Percentiles rank a stretch among this genome's conserved stretches.
phyloP scores from a whole-genome alignment of 768 basidiomycete species.

The Kwoniella dendrophila region DNA sequence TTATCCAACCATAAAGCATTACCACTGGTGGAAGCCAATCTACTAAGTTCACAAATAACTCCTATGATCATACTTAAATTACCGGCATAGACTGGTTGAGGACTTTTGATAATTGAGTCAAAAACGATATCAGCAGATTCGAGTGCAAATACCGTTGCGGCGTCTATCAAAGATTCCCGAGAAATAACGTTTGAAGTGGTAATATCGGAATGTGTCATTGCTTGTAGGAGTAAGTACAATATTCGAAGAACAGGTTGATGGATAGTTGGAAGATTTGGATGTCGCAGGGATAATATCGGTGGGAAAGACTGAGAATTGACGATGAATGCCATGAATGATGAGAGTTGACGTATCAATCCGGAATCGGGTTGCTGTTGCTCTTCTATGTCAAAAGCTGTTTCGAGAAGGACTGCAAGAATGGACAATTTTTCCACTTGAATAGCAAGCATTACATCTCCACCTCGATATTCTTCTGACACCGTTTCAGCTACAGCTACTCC shows the following conservation, averaged over 20 bases:
- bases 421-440: slow-evolving; percentile 76
- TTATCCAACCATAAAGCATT: slow-evolving; percentile 75
- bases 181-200: slow-evolving; percentile 54
- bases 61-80: slow-evolving; percentile 40
- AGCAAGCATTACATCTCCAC: slow-evolving; percentile 80
- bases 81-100: slow-evolving; percentile 12
- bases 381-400: slow-evolving; percentile 69
- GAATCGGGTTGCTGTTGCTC: slow-evolving; percentile 56
- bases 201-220: slow-evolving; percentile 58
- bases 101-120: slow-evolving; percentile 26
- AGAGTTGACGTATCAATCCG: slow-evolving; percentile 67
- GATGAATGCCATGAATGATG: slow-evolving; percentile 66
- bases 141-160: slow-evolving; percentile 62
- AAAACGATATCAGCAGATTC: slow-evolving; percentile 57
- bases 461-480: slow-evolving; percentile 69
- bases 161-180: slow-evolving; percentile 65
- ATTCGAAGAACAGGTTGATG: slow-evolving; percentile 79
- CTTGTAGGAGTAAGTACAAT: slow-evolving; percentile 73
- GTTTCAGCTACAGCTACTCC: slow-evolving; percentile 68
- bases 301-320: slow-evolving; percentile 74
- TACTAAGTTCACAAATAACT: slow-evolving; percentile 36
- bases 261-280: slow-evolving; percentile 67
- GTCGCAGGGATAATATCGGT: slow-evolving; percentile 72
- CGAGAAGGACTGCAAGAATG: slow-evolving; percentile 74
- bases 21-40: slow-evolving; percentile 8